Percentiles rank a stretch among this genome's conserved stretches.
Conservation (phyloP, 805 yeast genomes). For the Cyberlindnera mississippiensis region DNA sequence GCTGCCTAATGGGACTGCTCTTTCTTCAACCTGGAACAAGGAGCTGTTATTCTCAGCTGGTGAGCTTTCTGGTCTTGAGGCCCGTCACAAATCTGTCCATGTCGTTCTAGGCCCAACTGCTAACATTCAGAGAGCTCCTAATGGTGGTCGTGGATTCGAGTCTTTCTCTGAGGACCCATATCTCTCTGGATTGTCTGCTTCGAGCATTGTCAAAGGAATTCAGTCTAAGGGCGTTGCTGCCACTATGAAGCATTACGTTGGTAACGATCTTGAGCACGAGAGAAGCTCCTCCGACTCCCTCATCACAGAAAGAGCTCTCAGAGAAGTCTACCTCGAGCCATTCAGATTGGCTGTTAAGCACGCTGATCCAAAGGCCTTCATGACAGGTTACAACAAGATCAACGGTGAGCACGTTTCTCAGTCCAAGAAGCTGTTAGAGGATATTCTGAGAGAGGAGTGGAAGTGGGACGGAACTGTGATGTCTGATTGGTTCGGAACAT, state of each 20-base stretch:
- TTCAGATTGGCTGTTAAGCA: slow-evolving; percentile 55
- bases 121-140: slow-evolving; percentile 52
- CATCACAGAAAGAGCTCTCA: slow-evolving; percentile 54
- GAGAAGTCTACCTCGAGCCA: slow-evolving; percentile 61
- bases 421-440: slow-evolving; percentile 37
- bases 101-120: slow-evolving; percentile 46
- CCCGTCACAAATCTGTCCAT: slow-evolving; percentile 48
- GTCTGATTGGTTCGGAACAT: slow-evolving; percentile 64
- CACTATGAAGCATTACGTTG: slow-evolving; percentile 56
- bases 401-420: slow-evolving; percentile 58
- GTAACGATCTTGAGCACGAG: slow-evolving; percentile 59
- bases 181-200: slow-evolving; percentile 41
- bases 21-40: slow-evolving; percentile 53
- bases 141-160: slow-evolving; percentile 64
- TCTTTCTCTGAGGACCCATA: slow-evolving; percentile 59
- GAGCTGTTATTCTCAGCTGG: slow-evolving; percentile 46
- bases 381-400: slow-evolving; percentile 61
- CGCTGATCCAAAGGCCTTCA: slow-evolving; percentile 47
- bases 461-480: slow-evolving; percentile 49
- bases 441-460: slow-evolving; percentile 53
- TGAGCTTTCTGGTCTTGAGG: slow-evolving; percentile 48
- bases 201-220: slow-evolving; percentile 48
- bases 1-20: slow-evolving; percentile 53
- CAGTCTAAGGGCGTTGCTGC: slow-evolving; percentile 49
- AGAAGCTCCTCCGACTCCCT: slow-evolving; percentile 44